Evolutionary conservation across 2,329 filamentous ascomycete species (phyloP).

Genomic region (Paraphaeosphaeria minitans): DNA sequence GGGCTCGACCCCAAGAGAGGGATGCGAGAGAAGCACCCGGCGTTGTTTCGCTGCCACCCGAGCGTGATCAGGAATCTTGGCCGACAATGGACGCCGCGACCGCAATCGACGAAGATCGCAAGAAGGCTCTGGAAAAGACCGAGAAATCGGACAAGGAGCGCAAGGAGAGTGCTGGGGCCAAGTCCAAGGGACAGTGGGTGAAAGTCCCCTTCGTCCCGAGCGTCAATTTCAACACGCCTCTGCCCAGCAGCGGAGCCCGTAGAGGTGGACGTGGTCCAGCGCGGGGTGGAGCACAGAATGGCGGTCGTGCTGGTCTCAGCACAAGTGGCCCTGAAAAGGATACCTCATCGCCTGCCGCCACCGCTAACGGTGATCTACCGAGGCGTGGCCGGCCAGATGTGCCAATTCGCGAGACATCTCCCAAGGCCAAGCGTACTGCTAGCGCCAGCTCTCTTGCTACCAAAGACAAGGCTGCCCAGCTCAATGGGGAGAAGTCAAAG

Average conservation of each 20-base stretch:
- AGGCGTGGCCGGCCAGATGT: constrained; percentile 41
- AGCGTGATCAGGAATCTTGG: constrained; percentile 81
- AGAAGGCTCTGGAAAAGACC: constrained; percentile 70
- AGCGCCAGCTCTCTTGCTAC: constrained; percentile 38
- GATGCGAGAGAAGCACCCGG: constrained; percentile 27
- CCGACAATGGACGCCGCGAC: constrained; percentile 83
- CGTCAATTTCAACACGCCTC: constrained; percentile 83
- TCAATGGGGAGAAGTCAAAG: constrained; percentile 36
- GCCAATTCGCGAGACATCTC: constrained; percentile 33
- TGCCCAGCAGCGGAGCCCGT: constrained; percentile 58
- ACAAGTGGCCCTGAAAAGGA: constrained; percentile 50
- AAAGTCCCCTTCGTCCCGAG: constrained; percentile 80
- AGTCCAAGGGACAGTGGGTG: constrained; percentile 80
- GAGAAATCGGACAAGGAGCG: constrained; percentile 69
- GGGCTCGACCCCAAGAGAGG: constrained; percentile 36
- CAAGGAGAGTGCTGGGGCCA: constrained; percentile 54
- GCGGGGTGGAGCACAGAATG: constrained; percentile 61
- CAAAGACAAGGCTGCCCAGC: constrained; percentile 32
- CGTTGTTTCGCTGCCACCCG: constrained; percentile 63
- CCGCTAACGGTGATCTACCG: constrained; percentile 39
- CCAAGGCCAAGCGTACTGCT: constrained; percentile 43
- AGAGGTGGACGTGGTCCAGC: constrained; percentile 56
- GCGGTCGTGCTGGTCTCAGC: constrained; percentile 52
- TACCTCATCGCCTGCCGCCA: constrained; percentile 22
- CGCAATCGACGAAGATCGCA: constrained; percentile 76